phyloP scores from a whole-genome alignment of 129 eudicot genomes.

The Gnaphalium uliginosum region DNA sequence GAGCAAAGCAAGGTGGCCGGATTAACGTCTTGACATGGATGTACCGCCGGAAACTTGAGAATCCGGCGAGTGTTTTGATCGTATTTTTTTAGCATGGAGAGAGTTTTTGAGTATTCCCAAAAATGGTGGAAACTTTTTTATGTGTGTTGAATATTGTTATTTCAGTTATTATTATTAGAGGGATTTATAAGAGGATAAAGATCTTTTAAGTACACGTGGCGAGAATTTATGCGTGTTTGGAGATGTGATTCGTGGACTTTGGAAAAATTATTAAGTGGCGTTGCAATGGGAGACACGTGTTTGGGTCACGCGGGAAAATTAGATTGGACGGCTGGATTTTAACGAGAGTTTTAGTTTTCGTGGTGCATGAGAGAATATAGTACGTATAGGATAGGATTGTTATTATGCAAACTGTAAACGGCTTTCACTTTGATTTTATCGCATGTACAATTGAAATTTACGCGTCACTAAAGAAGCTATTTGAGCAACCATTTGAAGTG shows the following conservation, averaged over 20 bases:
- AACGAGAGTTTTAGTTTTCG: background rate
- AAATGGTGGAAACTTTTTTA: constrained; percentile 15
- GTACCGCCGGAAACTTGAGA: constrained; percentile 74
- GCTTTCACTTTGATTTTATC: too few species aligned
- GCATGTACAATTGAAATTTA: too few species aligned
- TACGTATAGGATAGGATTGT: background rate
- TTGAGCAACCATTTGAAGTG: too few species aligned
- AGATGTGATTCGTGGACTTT: constrained; percentile 31
- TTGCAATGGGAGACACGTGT: constrained; percentile 40
- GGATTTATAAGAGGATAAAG: constrained; percentile 32
- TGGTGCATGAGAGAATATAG: background rate
- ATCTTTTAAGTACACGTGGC: constrained; percentile 58
- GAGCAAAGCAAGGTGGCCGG: constrained; percentile 67
- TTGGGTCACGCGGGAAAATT: constrained; percentile 38
- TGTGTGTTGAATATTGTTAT: constrained; percentile 16
- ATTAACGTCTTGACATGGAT: constrained; percentile 63
- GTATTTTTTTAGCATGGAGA: constrained; percentile 44
- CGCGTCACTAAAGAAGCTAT: too few species aligned
- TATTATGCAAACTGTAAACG: too few species aligned
- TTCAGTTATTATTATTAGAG: constrained; percentile 27
- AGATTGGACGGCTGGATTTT: constrained; percentile 24
- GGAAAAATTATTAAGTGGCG: constrained; percentile 13
- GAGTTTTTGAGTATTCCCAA: background rate
- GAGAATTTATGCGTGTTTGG: constrained; percentile 17
- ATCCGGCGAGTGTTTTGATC: constrained; percentile 75